phyloP scores from a whole-genome alignment of 495 filamentous ascomycete species.

The Penicillium salamii region DNA sequence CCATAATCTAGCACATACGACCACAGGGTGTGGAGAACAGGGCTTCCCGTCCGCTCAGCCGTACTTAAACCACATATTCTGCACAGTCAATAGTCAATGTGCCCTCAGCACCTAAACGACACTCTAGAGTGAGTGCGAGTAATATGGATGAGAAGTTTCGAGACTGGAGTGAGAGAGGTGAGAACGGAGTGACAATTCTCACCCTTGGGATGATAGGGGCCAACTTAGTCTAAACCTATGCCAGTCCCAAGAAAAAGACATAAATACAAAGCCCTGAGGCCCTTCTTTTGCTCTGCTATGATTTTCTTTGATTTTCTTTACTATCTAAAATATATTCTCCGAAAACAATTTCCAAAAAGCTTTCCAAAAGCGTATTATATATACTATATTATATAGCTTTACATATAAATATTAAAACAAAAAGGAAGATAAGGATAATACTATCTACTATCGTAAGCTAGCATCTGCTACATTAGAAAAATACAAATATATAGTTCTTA shows the following conservation, averaged over 20 bases:
- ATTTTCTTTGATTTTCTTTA: background rate
- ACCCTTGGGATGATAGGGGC: background rate
- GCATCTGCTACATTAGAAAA: constrained; percentile 19
- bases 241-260: background rate
- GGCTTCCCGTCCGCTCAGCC: background rate
- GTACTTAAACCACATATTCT: background rate
- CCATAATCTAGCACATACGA: background rate
- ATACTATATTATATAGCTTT: constrained; percentile 20
- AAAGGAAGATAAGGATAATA: constrained; percentile 15
- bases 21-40: background rate
- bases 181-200: background rate
- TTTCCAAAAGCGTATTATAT: constrained; percentile 12
- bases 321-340: background rate
- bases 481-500: constrained; percentile 12
- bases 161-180: background rate
- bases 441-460: constrained; percentile 9
- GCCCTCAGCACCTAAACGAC: background rate
- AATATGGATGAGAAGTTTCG: background rate
- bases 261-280: background rate
- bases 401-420: constrained; percentile 16
- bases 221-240: background rate
- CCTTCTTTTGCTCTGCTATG: background rate
- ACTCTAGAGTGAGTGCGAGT: background rate
- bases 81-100: background rate
- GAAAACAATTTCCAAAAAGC: constrained; percentile 5